Evolutionary conservation across 441 rosid species (phyloP).

Genomic region (Pelargonium myrrhifolium): DNA sequence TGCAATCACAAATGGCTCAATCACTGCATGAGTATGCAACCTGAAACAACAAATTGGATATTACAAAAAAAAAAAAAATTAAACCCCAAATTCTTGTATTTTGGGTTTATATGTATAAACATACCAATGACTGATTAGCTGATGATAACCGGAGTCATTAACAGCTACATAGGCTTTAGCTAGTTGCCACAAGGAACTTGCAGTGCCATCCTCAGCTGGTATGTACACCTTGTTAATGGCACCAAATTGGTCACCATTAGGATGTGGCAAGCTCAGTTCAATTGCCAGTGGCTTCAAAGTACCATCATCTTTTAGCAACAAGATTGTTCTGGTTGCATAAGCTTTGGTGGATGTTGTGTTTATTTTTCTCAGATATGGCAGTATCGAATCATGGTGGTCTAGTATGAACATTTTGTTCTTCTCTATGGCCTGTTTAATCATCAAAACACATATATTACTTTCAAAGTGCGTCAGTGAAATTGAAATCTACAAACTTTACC

Average conservation of each 20-base stretch:
- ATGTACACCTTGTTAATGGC: slow-evolving; percentile 60
- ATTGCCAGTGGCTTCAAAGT: slow-evolving; percentile 74
- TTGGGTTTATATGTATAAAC: neutral
- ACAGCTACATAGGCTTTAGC: slow-evolving; percentile 87
- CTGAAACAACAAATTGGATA: slow-evolving; percentile 26
- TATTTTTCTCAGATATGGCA: slow-evolving; percentile 59
- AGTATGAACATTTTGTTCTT: slow-evolving; percentile 54
- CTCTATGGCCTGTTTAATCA: slow-evolving; percentile 43
- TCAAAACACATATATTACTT: neutral
- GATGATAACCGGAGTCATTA: slow-evolving; percentile 73
- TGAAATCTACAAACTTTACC: slow-evolving; percentile 28
- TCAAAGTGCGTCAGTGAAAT: neutral
- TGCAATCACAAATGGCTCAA: slow-evolving; percentile 67
- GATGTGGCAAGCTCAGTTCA: slow-evolving; percentile 59
- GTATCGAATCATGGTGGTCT: slow-evolving; percentile 72
- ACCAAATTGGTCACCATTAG: slow-evolving; percentile 24
- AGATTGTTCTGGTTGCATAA: slow-evolving; percentile 71
- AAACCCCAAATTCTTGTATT: too few relatives aligned
- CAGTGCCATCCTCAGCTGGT: slow-evolving; percentile 48
- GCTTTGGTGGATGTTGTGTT: slow-evolving; percentile 65
- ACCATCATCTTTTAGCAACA: slow-evolving; percentile 58
- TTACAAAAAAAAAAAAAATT: too few relatives aligned
- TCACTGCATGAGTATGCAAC: slow-evolving; percentile 63
- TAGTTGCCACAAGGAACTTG: slow-evolving; percentile 67
- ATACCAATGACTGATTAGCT: slow-evolving; percentile 87